Percentiles rank a stretch among this genome's conserved stretches.
These are phyloP conservation scores for Cucumis hystrix DNA, from an alignment of 306 rosid species.

Conservation along the genomic window DNA sequence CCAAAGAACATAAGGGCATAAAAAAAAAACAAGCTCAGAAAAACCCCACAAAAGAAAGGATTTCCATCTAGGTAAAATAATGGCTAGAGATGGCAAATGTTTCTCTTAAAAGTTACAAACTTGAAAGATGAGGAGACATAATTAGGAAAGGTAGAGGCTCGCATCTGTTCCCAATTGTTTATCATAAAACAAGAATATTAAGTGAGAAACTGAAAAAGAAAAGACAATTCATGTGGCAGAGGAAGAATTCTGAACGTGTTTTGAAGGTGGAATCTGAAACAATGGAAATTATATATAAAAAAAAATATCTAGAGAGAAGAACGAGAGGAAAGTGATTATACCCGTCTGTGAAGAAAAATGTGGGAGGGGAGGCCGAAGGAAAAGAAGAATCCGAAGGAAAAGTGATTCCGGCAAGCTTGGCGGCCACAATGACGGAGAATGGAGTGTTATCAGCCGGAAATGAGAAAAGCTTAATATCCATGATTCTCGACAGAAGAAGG, in stretches of 20 bases:
- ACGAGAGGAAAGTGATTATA: slow-evolving; percentile 6
- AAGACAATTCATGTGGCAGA: background rate
- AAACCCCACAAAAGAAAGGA: too few species aligned
- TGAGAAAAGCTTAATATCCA: slow-evolving; percentile 40
- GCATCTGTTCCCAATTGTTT: background rate
- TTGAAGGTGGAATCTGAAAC: too few species aligned
- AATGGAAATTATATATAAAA: background rate
- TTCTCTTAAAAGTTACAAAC: background rate
- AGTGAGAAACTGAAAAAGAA: background rate
- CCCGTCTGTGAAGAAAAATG: slow-evolving; percentile 51
- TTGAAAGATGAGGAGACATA: background rate
- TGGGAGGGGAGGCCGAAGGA: slow-evolving; percentile 39
- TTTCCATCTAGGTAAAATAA: too few species aligned
- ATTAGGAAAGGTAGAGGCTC: background rate
- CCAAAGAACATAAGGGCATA: too few species aligned
- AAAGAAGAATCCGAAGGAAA: slow-evolving; percentile 34
- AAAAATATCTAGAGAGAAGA: background rate
- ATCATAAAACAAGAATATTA: background rate
- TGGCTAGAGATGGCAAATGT: too few species aligned
- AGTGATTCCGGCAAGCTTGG: slow-evolving; percentile 45
- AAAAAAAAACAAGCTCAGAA: too few species aligned
- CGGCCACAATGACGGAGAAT: slow-evolving; percentile 51
- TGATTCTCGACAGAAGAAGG: slow-evolving; percentile 3
- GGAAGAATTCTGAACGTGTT: too few species aligned
- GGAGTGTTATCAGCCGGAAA: slow-evolving; percentile 61